These are phyloP conservation scores for Mortierella sp. DNA, from an alignment of 371 early-diverging fungal species.

Conservation along the genomic window DNA sequence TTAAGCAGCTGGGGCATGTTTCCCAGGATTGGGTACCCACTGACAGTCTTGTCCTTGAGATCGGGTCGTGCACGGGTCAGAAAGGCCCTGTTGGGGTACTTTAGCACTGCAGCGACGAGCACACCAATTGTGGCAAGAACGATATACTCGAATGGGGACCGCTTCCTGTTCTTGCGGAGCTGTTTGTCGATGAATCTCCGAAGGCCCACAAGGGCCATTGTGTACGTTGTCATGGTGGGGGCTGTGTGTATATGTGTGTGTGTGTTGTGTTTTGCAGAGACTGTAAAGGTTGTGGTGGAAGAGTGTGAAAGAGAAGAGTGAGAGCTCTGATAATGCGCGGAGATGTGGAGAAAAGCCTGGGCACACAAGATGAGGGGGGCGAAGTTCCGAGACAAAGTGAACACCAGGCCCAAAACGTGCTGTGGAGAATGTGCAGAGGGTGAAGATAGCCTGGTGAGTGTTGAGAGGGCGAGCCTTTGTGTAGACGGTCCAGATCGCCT, in stretches of 20 bases:
- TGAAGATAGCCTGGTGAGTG: too few relatives aligned
- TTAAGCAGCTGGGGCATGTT: conserved; percentile 32
- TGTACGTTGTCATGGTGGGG: conserved; percentile 5
- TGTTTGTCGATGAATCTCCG: conserved; percentile 20
- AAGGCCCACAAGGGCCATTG: conserved; percentile 31
- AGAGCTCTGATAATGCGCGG: too few relatives aligned
- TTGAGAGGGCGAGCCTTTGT: too few relatives aligned
- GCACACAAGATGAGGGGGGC: too few relatives aligned
- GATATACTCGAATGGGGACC: conserved; percentile 30
- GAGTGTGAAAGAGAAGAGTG: neutral
- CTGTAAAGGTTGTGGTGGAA: too few relatives aligned
- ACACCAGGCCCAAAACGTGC: too few relatives aligned
- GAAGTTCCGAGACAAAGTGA: too few relatives aligned
- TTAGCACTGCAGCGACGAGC: conserved; percentile 29
- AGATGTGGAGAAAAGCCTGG: too few relatives aligned
- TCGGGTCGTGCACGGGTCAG: conserved; percentile 29
- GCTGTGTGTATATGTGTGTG: neutral
- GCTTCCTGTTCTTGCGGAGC: conserved; percentile 20
- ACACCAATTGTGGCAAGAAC: conserved; percentile 32
- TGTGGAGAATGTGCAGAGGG: too few relatives aligned
- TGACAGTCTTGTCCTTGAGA: conserved; percentile 28
- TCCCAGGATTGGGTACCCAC: conserved; percentile 33
- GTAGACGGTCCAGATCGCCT: too few relatives aligned
- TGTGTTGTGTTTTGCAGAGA: too few relatives aligned
- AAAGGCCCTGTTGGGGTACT: conserved; percentile 43